Base-by-base conservation (phyloP, 805 yeast genomes). In the Lipomyces sp. region DNA sequence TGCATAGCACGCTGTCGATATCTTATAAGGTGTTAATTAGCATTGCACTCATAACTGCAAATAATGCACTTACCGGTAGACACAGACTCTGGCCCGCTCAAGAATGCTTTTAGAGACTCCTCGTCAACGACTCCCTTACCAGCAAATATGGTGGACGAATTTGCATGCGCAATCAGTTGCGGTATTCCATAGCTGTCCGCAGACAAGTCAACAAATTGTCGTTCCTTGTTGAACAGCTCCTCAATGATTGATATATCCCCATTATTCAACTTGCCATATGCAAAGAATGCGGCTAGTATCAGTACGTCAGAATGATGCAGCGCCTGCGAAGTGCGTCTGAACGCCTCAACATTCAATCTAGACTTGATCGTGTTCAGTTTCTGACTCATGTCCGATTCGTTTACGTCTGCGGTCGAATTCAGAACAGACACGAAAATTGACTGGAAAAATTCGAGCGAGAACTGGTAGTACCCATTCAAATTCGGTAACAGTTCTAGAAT, bases 391-490 rank as follows among this genome's bases (percentile, higher is more conserved):
- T 61, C 63, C 2, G 63, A 32, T 30, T 57, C 59, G 6, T 72
- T 57, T 56, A 69, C 10, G 56, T 34, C 39, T 74, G 72, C 4
- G 30, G 42, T 7, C 7, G 34, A 48, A 18, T n/a, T 35, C 35
- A 79, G 75, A 37, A 77, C 83, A n/a, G 32, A 53, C 13, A 67
- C 69, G 54, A 85, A 75, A 18, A 82, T 76, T 0, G 69, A 64
- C 63, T 80, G 71, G 65, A 83, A 81, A 55, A 79, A 80, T 5
- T 80, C 79, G 42, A 88, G 78, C 0, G 91, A 79, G 70, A 89
- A 85, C 59, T 83, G 84, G 75, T 91, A 93, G 67, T 87, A 84
- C 35, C 75, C 75, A 65, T 84, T 83, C n/a, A 86, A 59, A 0
- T 65, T 57, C 24, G 78, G 69, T 4, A 89, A 71, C 1, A 74